Evolutionary conservation across 2,329 filamentous ascomycete genomes (phyloP).

Genomic region (Exserohilum turcica): DNA sequence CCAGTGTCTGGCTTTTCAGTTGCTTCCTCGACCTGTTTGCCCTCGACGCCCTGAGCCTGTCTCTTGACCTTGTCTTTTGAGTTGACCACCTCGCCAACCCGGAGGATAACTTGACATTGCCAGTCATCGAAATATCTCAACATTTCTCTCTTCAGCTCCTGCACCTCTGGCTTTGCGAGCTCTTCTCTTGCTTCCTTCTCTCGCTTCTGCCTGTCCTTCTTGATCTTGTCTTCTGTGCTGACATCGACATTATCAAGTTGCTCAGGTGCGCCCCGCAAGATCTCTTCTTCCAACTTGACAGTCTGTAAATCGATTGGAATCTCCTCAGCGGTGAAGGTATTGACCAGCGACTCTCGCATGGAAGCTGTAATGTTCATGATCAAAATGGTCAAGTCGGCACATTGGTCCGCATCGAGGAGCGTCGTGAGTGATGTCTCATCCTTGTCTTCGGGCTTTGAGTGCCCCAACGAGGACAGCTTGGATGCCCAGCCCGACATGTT

Average conservation of each 20-base stretch:
- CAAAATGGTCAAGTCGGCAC: conserved; percentile 54
- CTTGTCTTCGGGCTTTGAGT: conserved; percentile 35
- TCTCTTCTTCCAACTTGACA: conserved; percentile 30
- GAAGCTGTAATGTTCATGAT: conserved; percentile 55
- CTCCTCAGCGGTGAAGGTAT: conserved; percentile 48
- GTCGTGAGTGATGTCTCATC: conserved; percentile 51
- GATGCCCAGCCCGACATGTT: conserved; percentile 39
- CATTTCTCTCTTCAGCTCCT: conserved; percentile 71
- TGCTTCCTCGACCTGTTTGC: conserved; percentile 24
- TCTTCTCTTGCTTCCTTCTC: conserved; percentile 53
- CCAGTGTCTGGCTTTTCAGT: conserved; percentile 38
- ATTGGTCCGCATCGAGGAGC: conserved; percentile 53
- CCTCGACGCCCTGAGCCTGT: conserved; percentile 33
- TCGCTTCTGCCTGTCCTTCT: conserved; percentile 37
- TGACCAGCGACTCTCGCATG: conserved; percentile 53
- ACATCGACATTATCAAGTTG: conserved; percentile 33
- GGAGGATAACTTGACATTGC: conserved; percentile 71
- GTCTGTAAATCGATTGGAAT: conserved; percentile 15
- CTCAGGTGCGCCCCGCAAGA: conserved; percentile 29
- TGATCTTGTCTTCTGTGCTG: conserved; percentile 39
- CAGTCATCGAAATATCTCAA: conserved; percentile 79
- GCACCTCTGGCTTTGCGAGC: conserved; percentile 57
- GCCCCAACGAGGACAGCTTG: conserved; percentile 45
- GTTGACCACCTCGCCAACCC: conserved; percentile 69
- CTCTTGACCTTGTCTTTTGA: conserved; percentile 42